These are phyloP conservation scores for Grigorovia humatica DNA, from an alignment of 805 yeast genomes.

Conservation along the genomic window DNA sequence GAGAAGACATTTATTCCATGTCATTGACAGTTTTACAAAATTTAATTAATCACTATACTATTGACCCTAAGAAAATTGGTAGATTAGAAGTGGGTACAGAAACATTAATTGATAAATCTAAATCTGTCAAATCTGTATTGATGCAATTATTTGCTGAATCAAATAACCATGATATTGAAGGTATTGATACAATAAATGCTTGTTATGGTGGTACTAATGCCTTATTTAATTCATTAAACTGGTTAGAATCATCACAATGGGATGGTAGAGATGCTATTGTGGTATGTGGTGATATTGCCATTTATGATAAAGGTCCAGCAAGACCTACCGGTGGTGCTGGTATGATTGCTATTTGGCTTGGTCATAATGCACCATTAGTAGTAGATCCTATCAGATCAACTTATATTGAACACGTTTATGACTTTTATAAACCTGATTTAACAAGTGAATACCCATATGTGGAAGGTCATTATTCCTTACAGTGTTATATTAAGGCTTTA, in stretches of 20 bases:
- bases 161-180: conserved; percentile 85
- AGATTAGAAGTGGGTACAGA: conserved; percentile 98
- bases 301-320: conserved; percentile 93
- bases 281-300: conserved; percentile 95
- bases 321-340: conserved; percentile 99
- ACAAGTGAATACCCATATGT: conserved; percentile 94
- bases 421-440: conserved; percentile 96
- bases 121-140: conserved; percentile 89
- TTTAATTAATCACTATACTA: conserved; percentile 67
- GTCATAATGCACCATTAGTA: conserved; percentile 96
- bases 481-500: conserved; percentile 89
- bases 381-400: conserved; percentile 85
- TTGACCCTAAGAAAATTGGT: conserved; percentile 76
- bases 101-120: conserved; percentile 91
- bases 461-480: conserved; percentile 90
- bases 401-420: conserved; percentile 94
- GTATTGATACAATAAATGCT: conserved; percentile 91
- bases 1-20: conserved; percentile 94
- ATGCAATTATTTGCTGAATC: conserved; percentile 75
- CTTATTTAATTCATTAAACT: conserved; percentile 82
- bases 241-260: conserved; percentile 95
- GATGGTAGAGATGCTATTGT: conserved; percentile 97
- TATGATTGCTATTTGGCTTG: conserved; percentile 85
- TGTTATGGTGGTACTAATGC: conserved; percentile 99
- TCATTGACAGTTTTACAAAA: conserved; percentile 77